Percentiles rank a stretch among this genome's conserved stretches.
Conservation (phyloP, 1,284 basidiomycete genomes). For the Cryptococcus sp. region DNA sequence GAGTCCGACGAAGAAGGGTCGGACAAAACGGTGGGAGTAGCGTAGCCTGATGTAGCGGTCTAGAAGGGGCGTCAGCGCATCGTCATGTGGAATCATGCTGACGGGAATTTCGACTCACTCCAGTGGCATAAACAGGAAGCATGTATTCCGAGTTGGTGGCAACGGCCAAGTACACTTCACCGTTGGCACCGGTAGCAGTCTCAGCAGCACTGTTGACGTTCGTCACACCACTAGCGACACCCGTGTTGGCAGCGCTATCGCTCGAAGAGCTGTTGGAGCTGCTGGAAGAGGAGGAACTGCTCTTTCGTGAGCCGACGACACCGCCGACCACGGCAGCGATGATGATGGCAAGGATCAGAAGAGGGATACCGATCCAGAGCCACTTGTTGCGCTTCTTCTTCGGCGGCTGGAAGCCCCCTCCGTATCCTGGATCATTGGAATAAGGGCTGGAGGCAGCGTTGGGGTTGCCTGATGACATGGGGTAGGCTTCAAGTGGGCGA, state of each 20-base stretch:
- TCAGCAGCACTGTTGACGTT: constrained; percentile 33
- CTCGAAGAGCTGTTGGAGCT: constrained; percentile 2
- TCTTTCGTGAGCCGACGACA: constrained; percentile 66
- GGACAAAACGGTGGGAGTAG: constrained; percentile 68
- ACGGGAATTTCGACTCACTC: constrained; percentile 59
- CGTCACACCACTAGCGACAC: constrained; percentile 25
- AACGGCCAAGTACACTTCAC: constrained; percentile 45
- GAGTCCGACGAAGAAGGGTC: constrained; percentile 58
- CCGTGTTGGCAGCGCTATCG: constrained; percentile 30
- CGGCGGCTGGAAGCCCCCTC: constrained; percentile 18
- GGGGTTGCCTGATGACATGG: constrained; percentile 45
- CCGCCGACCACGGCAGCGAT: constrained; percentile 75
- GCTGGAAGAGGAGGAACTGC: constrained; percentile 20
- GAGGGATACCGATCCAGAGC: constrained; percentile 46
- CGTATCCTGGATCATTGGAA: too few species aligned
- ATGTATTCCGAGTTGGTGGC: constrained; percentile 74
- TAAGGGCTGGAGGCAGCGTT: constrained; percentile 40
- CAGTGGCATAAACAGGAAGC: constrained; percentile 83
- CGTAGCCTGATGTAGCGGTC: constrained; percentile 78
- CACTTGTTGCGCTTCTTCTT: constrained; percentile 51
- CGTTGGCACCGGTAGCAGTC: constrained; percentile 46
- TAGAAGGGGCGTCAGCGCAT: constrained; percentile 41
- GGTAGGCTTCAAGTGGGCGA: constrained; percentile 31
- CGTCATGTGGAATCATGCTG: constrained; percentile 8
- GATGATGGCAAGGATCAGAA: constrained; percentile 65